Percentiles rank a stretch among this genome's conserved stretches.
These are phyloP conservation scores for Spongospora subterranea DNA, from an alignment of 208 protist genomes.

Conservation along the genomic window DNA sequence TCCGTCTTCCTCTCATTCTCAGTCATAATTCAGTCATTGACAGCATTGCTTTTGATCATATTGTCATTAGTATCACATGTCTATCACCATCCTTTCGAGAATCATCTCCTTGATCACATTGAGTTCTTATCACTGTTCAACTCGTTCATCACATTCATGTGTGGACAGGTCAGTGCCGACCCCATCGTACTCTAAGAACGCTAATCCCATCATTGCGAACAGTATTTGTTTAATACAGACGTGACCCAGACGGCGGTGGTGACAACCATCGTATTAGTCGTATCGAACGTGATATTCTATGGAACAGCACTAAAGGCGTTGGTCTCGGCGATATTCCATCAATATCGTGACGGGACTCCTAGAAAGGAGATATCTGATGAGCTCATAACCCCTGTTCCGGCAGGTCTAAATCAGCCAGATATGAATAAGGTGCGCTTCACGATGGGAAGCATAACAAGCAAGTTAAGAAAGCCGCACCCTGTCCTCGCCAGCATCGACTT, in stretches of 20 bases:
- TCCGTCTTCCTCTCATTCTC: not conserved
- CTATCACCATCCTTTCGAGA: not conserved
- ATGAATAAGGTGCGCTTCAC: too few relatives aligned
- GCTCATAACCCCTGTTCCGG: too few relatives aligned
- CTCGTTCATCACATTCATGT: slow-evolving; percentile 16
- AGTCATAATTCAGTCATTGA: not conserved
- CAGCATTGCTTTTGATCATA: not conserved
- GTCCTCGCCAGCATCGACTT: too few relatives aligned
- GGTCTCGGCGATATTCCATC: not conserved
- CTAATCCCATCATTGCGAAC: too few relatives aligned
- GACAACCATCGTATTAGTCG: not conserved
- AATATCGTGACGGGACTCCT: too few relatives aligned
- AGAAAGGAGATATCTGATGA: too few relatives aligned
- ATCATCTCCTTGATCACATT: not conserved
- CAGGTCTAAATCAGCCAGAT: too few relatives aligned
- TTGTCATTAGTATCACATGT: not conserved
- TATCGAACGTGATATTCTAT: not conserved
- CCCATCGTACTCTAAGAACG: too few relatives aligned
- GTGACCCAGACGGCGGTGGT: not conserved
- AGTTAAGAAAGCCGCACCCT: too few relatives aligned
- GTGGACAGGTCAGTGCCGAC: too few relatives aligned
- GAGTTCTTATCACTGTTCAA: slow-evolving; percentile 9
- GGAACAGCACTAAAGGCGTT: not conserved
- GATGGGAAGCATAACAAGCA: too few relatives aligned
- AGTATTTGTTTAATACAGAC: not conserved